phyloP scores from a whole-genome alignment of 148 eudicot species.

The Amaranthus cruentus region DNA sequence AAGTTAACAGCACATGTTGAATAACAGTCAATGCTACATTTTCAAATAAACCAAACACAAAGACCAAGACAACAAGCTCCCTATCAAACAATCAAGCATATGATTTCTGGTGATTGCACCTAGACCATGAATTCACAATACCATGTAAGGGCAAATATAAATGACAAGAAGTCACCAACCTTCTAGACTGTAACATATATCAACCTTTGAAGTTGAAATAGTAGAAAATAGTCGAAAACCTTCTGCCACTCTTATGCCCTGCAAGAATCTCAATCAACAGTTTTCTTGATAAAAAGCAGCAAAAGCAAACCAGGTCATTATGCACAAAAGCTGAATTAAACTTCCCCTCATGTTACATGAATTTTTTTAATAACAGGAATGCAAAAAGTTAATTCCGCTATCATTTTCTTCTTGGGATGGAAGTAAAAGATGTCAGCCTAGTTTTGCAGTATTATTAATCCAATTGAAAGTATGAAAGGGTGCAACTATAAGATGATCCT shows the following conservation, averaged over 20 bases:
- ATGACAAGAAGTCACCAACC: slow-evolving; percentile 33
- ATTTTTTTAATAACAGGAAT: no score
- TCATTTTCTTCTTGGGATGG: no score
- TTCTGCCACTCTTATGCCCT: slow-evolving; percentile 72
- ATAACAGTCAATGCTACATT: background rate
- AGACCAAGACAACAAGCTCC: background rate
- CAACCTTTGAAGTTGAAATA: slow-evolving; percentile 64
- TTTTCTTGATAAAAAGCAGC: no score
- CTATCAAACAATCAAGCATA: background rate
- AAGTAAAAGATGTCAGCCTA: no score
- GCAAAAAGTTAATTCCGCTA: no score
- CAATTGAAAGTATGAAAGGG: no score
- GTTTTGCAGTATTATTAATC: no score
- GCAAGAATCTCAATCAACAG: slow-evolving; percentile 27
- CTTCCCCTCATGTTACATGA: no score
- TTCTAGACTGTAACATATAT: slow-evolving; percentile 38
- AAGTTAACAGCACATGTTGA: background rate
- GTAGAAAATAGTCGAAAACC: slow-evolving; percentile 85
- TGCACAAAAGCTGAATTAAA: no score
- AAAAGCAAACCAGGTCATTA: no score
- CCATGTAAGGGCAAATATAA: background rate
- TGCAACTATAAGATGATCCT: no score
- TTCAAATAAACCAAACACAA: background rate
- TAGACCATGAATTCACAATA: background rate
- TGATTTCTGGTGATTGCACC: background rate